These are phyloP conservation scores for Endocalyx cinctus DNA, from an alignment of 2,329 filamentous ascomycete species.

Conservation along the genomic window DNA sequence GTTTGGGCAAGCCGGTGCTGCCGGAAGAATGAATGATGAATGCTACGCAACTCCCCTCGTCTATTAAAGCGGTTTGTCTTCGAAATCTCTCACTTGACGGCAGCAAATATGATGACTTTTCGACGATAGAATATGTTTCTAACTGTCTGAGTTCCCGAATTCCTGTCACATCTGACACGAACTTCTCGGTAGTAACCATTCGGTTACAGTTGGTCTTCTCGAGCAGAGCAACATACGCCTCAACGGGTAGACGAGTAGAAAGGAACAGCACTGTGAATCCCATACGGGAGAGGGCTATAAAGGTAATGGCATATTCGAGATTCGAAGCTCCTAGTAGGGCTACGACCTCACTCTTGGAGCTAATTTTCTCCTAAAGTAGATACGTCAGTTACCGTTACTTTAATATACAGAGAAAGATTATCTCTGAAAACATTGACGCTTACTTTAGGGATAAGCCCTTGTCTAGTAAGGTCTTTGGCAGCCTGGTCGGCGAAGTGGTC, in stretches of 20 bases:
- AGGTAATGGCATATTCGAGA: slow-evolving; percentile 34
- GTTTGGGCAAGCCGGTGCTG: slow-evolving; percentile 52
- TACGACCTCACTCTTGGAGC: slow-evolving; percentile 20
- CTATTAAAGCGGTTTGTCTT: slow-evolving; percentile 8
- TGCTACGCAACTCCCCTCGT: slow-evolving; percentile 14
- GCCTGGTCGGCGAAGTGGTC: slow-evolving; percentile 9
- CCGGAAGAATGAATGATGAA: slow-evolving; percentile 36
- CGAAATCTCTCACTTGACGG: no score
- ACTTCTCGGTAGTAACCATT: slow-evolving; percentile 20
- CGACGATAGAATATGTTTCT: slow-evolving; percentile 2
- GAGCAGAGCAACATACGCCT: slow-evolving; percentile 33
- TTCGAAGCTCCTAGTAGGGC: slow-evolving; percentile 33
- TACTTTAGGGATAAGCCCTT: slow-evolving; percentile 7
- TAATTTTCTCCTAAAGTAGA: not conserved
- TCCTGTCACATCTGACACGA: slow-evolving; percentile 5
- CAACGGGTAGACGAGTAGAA: slow-evolving; percentile 33
- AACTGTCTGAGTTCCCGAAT: slow-evolving; percentile 6
- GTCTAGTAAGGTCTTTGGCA: slow-evolving; percentile 6
- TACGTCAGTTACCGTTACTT: not conserved
- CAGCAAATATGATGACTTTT: slow-evolving; percentile 6
- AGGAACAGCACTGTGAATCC: slow-evolving; percentile 38
- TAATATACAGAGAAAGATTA: not conserved
- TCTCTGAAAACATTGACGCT: not conserved
- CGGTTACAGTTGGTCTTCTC: slow-evolving; percentile 26
- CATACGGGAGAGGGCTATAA: slow-evolving; percentile 36